Percentiles rank a stretch among this genome's conserved stretches.
Evolutionary conservation across 352 stramenopile genomes (phyloP).

Genomic region (Globisporangium perplexum): DNA sequence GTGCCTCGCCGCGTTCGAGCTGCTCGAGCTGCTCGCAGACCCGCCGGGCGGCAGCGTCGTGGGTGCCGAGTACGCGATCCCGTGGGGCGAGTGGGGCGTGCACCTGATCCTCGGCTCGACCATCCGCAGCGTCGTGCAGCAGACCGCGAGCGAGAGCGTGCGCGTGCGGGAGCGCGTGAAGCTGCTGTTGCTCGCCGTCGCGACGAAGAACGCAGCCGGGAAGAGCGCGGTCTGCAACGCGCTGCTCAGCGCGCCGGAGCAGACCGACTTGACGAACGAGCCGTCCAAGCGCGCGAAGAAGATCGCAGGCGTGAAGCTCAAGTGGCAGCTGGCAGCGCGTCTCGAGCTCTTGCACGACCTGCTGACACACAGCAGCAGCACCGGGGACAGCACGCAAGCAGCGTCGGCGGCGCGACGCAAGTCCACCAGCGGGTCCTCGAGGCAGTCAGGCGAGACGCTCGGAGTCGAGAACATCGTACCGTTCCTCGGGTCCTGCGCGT

Average conservation of each 20-base stretch:
- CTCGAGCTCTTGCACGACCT: constrained; percentile 64
- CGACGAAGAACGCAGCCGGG: constrained; percentile 36
- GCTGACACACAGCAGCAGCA: constrained; percentile 13
- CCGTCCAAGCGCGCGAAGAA: constrained; percentile 29
- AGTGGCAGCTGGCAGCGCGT: constrained; percentile 56
- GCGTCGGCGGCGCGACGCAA: constrained; percentile 18
- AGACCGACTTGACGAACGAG: constrained; percentile 32
- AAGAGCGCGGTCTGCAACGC: constrained; percentile 68
- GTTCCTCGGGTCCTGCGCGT: constrained; percentile 60
- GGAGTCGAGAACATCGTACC: constrained; percentile 64
- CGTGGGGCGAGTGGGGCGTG: constrained; percentile 76
- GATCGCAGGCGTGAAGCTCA: constrained; percentile 42
- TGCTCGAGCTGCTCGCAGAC: constrained; percentile 52
- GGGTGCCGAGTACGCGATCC: constrained; percentile 40
- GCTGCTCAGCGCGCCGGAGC: constrained; percentile 62
- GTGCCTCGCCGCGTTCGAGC: constrained; percentile 44
- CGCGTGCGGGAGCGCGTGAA: constrained; percentile 51
- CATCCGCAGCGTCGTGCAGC: constrained; percentile 66
- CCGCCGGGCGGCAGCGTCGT: constrained; percentile 18
- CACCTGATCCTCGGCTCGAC: constrained; percentile 72
- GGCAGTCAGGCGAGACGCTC: constrained; percentile 29
- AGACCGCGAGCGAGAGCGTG: constrained; percentile 56
- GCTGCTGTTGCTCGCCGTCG: constrained; percentile 36
- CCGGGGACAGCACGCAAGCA: background rate
- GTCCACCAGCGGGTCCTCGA: constrained; percentile 19